A percentile compares a stretch with the other conserved stretches of the same genome.
These are phyloP conservation scores for Catenaria anguillulae DNA, from an alignment of 371 early-diverging fungal species.

Conservation along the genomic window DNA sequence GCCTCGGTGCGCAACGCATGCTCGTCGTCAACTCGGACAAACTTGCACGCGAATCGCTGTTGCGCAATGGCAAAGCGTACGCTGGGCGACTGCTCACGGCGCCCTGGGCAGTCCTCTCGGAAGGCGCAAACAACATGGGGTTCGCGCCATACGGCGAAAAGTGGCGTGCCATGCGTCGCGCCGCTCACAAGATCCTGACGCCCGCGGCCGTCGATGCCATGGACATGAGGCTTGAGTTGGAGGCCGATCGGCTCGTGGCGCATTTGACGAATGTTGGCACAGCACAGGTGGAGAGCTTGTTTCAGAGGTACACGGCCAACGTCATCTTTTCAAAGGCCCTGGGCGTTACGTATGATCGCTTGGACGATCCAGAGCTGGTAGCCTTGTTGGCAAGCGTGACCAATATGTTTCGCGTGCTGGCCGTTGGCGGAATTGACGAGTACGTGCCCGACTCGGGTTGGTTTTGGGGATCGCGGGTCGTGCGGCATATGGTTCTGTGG, in stretches of 20 bases:
- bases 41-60: not conserved
- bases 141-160: not conserved
- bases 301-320: not conserved
- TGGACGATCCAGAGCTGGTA: not conserved
- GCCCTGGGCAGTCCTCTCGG: not conserved
- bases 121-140: not conserved
- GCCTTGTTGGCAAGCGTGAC: not conserved
- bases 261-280: no score
- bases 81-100: not conserved
- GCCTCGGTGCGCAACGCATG: not conserved
- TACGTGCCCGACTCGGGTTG: not conserved
- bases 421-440: not conserved
- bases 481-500: no score
- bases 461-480: not conserved
- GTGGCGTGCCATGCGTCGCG: not conserved
- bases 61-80: not conserved
- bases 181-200: conserved; percentile 6
- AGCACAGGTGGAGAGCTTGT: no score
- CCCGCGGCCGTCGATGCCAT: not conserved
- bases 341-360: not conserved
- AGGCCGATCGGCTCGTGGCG: not conserved
- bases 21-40: not conserved
- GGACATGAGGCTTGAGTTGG: not conserved
- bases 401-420: not conserved
- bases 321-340: not conserved